phyloP scores from a whole-genome alignment of 352 stramenopile species.

The Pythium aristosporum region DNA sequence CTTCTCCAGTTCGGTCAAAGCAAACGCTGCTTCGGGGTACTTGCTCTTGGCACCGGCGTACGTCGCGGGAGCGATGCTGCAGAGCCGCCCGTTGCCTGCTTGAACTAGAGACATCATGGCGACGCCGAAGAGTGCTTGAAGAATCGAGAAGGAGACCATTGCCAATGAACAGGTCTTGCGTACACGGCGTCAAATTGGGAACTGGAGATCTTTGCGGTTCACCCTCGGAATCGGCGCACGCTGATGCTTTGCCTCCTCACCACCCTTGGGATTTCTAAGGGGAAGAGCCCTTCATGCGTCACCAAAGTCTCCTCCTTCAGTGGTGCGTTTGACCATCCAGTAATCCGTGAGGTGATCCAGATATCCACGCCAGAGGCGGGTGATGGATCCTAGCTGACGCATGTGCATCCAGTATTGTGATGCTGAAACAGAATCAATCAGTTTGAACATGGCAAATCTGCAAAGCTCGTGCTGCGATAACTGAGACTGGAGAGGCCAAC shows the following conservation, averaged over 20 bases:
- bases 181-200: neutral
- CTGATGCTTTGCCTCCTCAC: neutral
- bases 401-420: neutral
- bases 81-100: constrained; percentile 38
- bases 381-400: neutral
- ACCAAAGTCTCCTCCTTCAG: neutral
- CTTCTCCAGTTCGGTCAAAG: constrained; percentile 58
- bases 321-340: neutral
- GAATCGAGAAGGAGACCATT: constrained; percentile 1
- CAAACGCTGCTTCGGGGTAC: constrained; percentile 47
- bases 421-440: neutral
- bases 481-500: neutral
- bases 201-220: neutral
- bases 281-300: neutral
- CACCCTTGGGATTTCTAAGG: neutral
- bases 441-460: neutral
- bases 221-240: neutral
- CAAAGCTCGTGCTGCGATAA: neutral
- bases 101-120: neutral
- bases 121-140: neutral
- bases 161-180: neutral
- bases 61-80: constrained; percentile 33
- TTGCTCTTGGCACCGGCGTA: constrained; percentile 45
- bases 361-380: neutral
- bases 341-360: neutral